Conservation (phyloP, 2,329 filamentous ascomycete species). For the Sporothrix variecibatus region DNA sequence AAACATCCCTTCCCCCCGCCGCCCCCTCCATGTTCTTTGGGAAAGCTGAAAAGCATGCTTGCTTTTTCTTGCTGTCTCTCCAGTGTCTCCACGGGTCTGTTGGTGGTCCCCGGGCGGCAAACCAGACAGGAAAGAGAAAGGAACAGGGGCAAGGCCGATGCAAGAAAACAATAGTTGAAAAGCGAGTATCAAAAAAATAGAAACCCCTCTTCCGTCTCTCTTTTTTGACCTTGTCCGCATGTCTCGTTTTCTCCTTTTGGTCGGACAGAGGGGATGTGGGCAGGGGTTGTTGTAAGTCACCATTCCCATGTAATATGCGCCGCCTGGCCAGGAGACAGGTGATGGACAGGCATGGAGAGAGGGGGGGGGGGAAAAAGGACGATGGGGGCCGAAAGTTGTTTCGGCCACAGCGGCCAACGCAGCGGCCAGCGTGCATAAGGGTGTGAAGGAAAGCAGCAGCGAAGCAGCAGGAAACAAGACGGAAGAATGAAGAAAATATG, state of each 20-base stretch:
- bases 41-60: slow-evolving; percentile 12
- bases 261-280: neutral
- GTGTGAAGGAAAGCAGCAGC: neutral
- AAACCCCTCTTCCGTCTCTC: neutral
- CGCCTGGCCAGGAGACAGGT: neutral
- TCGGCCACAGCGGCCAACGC: slow-evolving; percentile 2
- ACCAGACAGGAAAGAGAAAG: neutral
- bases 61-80: neutral
- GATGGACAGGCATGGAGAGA: neutral
- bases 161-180: neutral
- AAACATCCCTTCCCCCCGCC: neutral
- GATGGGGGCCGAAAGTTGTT: neutral
- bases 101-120: slow-evolving; percentile 6
- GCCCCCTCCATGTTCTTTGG: neutral
- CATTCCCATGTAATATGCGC: neutral
- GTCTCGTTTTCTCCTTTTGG: neutral
- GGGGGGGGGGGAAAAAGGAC: neutral
- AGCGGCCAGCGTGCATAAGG: neutral
- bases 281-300: neutral
- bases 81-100: neutral
- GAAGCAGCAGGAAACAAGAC: neutral
- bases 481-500: neutral
- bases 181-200: neutral
- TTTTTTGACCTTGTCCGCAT: neutral
- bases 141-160: neutral